Conservation (phyloP, 805 yeast genomes). For the Zygosaccharomyces kombuchaensis region DNA sequence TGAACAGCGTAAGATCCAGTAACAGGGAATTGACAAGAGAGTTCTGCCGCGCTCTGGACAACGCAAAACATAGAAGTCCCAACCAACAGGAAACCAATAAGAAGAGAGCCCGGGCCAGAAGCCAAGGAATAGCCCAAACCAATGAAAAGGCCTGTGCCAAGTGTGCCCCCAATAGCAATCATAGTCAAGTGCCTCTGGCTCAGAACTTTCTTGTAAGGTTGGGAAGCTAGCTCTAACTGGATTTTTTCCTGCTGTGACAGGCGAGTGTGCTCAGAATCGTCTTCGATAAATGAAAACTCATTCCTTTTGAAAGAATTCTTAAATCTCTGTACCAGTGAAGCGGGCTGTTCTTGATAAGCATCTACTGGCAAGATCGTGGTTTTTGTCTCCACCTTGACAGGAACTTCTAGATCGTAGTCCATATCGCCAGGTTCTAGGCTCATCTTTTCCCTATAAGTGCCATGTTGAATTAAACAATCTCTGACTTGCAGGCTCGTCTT, state of each 20-base stretch:
- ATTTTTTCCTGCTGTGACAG: conserved; percentile 12
- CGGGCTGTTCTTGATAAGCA: conserved; percentile 1
- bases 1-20: conserved; percentile 55
- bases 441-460: neutral
- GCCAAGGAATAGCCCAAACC: conserved; percentile 27
- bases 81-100: conserved; percentile 25
- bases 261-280: conserved; percentile 9
- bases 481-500: neutral
- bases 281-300: conserved; percentile 3
- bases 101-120: conserved; percentile 30
- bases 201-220: conserved; percentile 18
- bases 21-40: conserved; percentile 48
- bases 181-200: conserved; percentile 28
- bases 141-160: conserved; percentile 33
- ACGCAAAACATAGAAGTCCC: conserved; percentile 30
- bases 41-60: conserved; percentile 38
- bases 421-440: neutral
- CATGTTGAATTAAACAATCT: neutral
- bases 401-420: neutral
- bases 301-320: conserved; percentile 8
- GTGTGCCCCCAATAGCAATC: conserved; percentile 34
- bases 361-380: conserved; percentile 3
- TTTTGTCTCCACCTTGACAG: conserved; percentile 5
- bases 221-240: conserved; percentile 15
- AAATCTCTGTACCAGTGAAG: conserved; percentile 4